Conservation (phyloP, 2,329 filamentous ascomycete species). For the Stemphylium lycopersici region DNA sequence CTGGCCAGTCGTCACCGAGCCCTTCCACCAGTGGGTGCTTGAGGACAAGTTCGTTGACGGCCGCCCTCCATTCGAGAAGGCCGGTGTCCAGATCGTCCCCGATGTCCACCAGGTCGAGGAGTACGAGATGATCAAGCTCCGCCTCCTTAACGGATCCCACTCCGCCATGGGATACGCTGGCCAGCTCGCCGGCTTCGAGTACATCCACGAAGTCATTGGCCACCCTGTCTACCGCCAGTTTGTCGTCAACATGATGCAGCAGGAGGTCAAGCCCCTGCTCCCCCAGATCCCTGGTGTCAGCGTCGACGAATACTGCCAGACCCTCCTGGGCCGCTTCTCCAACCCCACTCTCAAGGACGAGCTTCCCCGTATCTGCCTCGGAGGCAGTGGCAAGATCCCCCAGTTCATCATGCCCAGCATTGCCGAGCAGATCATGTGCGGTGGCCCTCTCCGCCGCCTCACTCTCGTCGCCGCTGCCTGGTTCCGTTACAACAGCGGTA, state of each 20-base stretch:
- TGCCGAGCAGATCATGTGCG: constrained; percentile 34
- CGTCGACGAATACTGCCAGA: constrained; percentile 36
- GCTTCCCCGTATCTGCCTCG: constrained; percentile 38
- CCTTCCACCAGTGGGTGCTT: constrained; percentile 39
- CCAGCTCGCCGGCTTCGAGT: constrained; percentile 34
- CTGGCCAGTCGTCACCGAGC: constrained; percentile 39
- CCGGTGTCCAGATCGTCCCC: constrained; percentile 38
- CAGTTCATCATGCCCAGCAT: constrained; percentile 41
- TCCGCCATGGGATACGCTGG: constrained; percentile 36
- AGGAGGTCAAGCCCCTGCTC: constrained; percentile 38
- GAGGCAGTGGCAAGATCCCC: constrained; percentile 38
- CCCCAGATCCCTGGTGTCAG: constrained; percentile 36
- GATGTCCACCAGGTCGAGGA: constrained; percentile 35
- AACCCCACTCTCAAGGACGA: constrained; percentile 39
- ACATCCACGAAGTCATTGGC: constrained; percentile 37
- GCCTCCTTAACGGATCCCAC: constrained; percentile 36
- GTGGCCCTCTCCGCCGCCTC: constrained; percentile 32
- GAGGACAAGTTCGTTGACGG: constrained; percentile 40
- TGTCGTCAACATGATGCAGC: constrained; percentile 38
- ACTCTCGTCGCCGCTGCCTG: constrained; percentile 34
- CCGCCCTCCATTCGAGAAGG: constrained; percentile 37
- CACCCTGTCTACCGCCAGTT: constrained; percentile 33
- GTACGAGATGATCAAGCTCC: constrained; percentile 38
- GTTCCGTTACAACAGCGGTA: constrained; percentile 37
- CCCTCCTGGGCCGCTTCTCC: constrained; percentile 34